Conservation (phyloP, 1,284 basidiomycete species). For the Golubevia sp. region DNA sequence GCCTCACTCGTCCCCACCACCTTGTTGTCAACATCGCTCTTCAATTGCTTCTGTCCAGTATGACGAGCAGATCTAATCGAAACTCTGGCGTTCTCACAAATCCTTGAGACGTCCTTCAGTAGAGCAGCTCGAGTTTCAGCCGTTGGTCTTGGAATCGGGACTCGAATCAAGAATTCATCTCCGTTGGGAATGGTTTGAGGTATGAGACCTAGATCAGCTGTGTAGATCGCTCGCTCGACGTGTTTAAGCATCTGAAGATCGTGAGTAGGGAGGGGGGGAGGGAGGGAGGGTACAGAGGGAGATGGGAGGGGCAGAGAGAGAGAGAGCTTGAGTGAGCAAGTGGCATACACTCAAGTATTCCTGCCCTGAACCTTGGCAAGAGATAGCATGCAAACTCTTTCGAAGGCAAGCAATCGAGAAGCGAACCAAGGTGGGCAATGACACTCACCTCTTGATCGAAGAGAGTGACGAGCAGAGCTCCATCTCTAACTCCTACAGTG, state of each 20-base stretch:
- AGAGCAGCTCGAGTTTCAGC: conserved; percentile 45
- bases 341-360: too few relatives aligned
- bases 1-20: conserved; percentile 44
- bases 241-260: conserved; percentile 39
- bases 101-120: conserved; percentile 41
- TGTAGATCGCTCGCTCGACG: conserved; percentile 54
- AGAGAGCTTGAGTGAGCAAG: too few relatives aligned
- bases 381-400: background rate
- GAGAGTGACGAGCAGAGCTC: conserved; percentile 42
- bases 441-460: conserved; percentile 39
- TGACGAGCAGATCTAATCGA: conserved; percentile 46
- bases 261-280: background rate
- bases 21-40: conserved; percentile 44
- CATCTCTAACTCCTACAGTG: conserved; percentile 52
- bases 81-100: conserved; percentile 54
- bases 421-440: background rate
- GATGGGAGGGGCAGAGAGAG: background rate
- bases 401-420: background rate
- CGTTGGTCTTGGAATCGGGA: conserved; percentile 46
- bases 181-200: conserved; percentile 35
- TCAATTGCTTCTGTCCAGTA: conserved; percentile 52
- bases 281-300: background rate
- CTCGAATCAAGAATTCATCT: conserved; percentile 44
- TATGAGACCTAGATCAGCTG: conserved; percentile 36
- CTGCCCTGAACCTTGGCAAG: too few relatives aligned